These are phyloP conservation scores for Onygenales sp. DNA, from an alignment of 2,329 filamentous ascomycete genomes.

Conservation along the genomic window DNA sequence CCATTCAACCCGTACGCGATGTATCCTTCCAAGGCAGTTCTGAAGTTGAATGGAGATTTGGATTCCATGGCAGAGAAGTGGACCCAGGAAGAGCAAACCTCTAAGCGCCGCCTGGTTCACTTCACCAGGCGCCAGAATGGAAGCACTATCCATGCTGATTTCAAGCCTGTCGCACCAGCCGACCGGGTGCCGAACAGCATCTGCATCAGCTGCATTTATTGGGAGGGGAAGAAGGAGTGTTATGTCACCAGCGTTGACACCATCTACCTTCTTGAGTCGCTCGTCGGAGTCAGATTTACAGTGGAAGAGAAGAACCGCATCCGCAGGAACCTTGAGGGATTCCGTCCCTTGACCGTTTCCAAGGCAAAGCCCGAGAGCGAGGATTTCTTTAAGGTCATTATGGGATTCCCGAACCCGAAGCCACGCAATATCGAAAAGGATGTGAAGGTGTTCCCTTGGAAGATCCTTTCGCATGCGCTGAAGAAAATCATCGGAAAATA, in stretches of 20 bases:
- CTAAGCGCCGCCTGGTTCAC: slow-evolving; percentile 73
- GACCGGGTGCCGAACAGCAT: slow-evolving; percentile 76
- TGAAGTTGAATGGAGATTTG: slow-evolving; percentile 80
- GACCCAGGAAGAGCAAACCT: slow-evolving; percentile 70
- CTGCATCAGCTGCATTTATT: slow-evolving; percentile 95
- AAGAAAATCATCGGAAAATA: slow-evolving; percentile 99
- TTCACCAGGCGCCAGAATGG: slow-evolving; percentile 77
- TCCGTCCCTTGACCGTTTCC: slow-evolving; percentile 83
- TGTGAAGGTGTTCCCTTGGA: slow-evolving; percentile 98
- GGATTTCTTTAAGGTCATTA: slow-evolving; percentile 98
- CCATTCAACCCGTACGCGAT: slow-evolving; percentile 69
- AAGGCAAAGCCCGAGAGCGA: slow-evolving; percentile 89
- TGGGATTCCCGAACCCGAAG: slow-evolving; percentile 92
- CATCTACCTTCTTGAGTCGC: slow-evolving; percentile 84
- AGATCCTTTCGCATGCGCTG: slow-evolving; percentile 71
- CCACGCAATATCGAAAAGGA: slow-evolving; percentile 98
- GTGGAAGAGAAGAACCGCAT: slow-evolving; percentile 99
- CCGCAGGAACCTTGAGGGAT: slow-evolving; percentile 87
- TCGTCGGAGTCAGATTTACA: slow-evolving; percentile 78
- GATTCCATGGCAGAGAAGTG: slow-evolving; percentile 75
- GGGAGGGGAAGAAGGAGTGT: slow-evolving; percentile 83
- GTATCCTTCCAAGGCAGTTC: slow-evolving; percentile 71
- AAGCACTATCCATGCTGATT: slow-evolving; percentile 70
- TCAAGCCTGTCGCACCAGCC: slow-evolving; percentile 67
- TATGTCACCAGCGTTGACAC: slow-evolving; percentile 96